Percentiles rank a stretch among this genome's conserved stretches.
phyloP scores from a whole-genome alignment of 179 eudicot species.

The Heliamphora ciliata region DNA sequence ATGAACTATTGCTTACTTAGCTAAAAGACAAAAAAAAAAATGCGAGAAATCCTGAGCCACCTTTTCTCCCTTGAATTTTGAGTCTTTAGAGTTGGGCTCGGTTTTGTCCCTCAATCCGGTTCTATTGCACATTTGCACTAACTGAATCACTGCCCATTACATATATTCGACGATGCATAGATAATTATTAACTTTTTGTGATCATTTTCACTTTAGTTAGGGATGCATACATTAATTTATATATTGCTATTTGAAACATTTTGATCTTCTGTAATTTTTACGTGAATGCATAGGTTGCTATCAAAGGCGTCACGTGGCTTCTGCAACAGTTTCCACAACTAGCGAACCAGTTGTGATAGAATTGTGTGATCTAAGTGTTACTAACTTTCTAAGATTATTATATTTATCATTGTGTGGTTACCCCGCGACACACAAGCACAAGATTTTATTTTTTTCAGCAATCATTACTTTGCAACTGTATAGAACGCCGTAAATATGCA shows the following conservation, averaged over 20 bases:
- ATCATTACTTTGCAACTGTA: not conserved
- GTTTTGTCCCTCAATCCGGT: too few relatives aligned
- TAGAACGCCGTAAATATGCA: not conserved
- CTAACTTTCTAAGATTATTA: not conserved
- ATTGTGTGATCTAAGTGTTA: not conserved
- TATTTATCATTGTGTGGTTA: not conserved
- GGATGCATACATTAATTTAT: too few relatives aligned
- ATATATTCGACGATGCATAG: too few relatives aligned
- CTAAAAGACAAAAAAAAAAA: too few relatives aligned
- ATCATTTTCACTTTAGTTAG: too few relatives aligned
- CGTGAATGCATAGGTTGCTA: slow-evolving; percentile 36
- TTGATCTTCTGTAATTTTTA: not conserved
- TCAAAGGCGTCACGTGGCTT: slow-evolving; percentile 75
- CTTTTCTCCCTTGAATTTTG: too few relatives aligned
- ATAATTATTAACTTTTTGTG: too few relatives aligned
- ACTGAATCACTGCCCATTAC: too few relatives aligned
- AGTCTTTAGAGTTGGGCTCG: too few relatives aligned
- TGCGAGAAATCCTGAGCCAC: too few relatives aligned
- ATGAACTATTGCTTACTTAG: too few relatives aligned
- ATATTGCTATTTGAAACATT: not conserved
- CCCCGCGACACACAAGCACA: not conserved
- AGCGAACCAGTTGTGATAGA: slow-evolving; percentile 38
- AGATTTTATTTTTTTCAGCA: not conserved
- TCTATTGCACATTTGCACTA: too few relatives aligned
- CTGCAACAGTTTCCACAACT: slow-evolving; percentile 64